phyloP scores from a whole-genome alignment of 805 yeast genomes.

The Naumovozyma castellii region DNA sequence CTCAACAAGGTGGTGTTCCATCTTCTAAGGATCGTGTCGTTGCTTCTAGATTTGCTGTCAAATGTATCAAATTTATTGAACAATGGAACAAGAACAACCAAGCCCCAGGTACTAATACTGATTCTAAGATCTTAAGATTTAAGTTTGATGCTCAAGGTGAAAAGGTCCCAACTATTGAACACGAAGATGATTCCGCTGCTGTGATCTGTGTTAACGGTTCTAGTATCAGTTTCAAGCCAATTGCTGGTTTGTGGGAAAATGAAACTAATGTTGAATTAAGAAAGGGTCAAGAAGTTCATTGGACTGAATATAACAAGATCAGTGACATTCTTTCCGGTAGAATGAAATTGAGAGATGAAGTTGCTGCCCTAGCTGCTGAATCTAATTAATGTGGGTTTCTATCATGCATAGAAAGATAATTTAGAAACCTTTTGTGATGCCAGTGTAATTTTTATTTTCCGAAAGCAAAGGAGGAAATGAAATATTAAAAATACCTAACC shows the following conservation, averaged over 20 bases:
- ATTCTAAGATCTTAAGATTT: constrained; percentile 41
- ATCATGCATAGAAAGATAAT: neutral
- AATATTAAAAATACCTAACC: neutral
- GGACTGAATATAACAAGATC: constrained; percentile 51
- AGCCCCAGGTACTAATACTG: constrained; percentile 27
- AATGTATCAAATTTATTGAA: constrained; percentile 83
- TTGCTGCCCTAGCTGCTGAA: constrained; percentile 17
- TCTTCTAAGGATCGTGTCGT: constrained; percentile 88
- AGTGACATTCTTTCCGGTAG: constrained; percentile 71
- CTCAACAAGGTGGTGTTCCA: constrained; percentile 95
- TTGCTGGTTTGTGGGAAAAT: constrained; percentile 46
- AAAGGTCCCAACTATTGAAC: constrained; percentile 37
- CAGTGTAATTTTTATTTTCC: neutral
- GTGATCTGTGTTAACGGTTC: constrained; percentile 69
- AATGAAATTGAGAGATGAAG: constrained; percentile 38
- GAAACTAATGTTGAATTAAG: constrained; percentile 54
- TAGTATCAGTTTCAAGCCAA: constrained; percentile 46
- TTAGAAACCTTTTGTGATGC: neutral
- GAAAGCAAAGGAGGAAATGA: neutral
- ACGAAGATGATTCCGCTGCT: constrained; percentile 39
- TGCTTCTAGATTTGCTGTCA: constrained; percentile 83
- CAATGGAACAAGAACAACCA: constrained; percentile 37
- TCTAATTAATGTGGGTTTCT: neutral
- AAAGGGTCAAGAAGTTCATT: constrained; percentile 60
- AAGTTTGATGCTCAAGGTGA: constrained; percentile 38